These are phyloP conservation scores for Tetrapyrgos nigripes DNA, from an alignment of 1,284 basidiomycete species.

Conservation along the genomic window DNA sequence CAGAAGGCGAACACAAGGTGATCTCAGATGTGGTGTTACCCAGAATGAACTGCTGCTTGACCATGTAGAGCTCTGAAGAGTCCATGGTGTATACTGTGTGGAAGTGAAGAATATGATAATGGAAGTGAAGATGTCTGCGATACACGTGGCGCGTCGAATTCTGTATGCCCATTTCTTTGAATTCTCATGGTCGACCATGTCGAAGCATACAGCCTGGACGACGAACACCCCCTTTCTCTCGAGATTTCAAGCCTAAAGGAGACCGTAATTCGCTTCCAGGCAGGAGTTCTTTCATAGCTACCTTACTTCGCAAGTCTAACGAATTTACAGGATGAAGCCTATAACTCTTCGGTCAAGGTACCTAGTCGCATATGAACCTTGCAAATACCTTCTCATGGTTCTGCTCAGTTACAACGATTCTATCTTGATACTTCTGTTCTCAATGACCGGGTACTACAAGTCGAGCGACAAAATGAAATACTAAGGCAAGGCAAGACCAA, in stretches of 20 bases:
- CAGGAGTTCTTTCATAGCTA: conserved; percentile 2
- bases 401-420: conserved; percentile 68
- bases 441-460: conserved; percentile 49
- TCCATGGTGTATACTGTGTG: conserved; percentile 56
- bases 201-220: conserved; percentile 29
- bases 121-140: not conserved
- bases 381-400: too few relatives aligned
- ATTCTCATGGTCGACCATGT: not conserved
- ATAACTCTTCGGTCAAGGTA: conserved; percentile 65
- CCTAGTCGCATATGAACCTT: too few relatives aligned
- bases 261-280: conserved; percentile 54
- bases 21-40: conserved; percentile 49
- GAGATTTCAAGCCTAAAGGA: conserved; percentile 69
- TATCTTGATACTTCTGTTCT: conserved; percentile 58
- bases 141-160: not conserved
- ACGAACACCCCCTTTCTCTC: conserved; percentile 68
- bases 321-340: conserved; percentile 67
- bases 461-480: conserved; percentile 64
- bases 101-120: not conserved
- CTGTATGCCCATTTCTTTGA: not conserved
- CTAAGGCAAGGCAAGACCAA: conserved; percentile 58
- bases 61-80: conserved; percentile 82
- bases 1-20: not conserved
- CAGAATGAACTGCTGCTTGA: conserved; percentile 87
- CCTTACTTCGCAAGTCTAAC: conserved; percentile 17